Conservation (phyloP, 1,284 basidiomycete species). For the Salmacisia buchloeana region DNA sequence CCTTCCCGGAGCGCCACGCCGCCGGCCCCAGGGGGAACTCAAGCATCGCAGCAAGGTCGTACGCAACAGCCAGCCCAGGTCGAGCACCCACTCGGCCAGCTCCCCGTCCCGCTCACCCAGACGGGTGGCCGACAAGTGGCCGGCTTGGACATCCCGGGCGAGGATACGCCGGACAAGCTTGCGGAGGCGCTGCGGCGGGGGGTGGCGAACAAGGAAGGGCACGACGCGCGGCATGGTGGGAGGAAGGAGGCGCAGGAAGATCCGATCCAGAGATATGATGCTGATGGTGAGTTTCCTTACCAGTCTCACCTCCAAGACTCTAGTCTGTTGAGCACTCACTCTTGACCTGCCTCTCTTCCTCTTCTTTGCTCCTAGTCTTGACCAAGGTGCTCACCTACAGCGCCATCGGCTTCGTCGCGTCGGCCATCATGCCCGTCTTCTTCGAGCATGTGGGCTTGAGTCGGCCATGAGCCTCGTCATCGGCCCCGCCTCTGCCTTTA, state of each 20-base stretch:
- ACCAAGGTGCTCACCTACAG: conserved; percentile 87
- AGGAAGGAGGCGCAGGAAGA: conserved; percentile 3
- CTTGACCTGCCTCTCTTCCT: background rate
- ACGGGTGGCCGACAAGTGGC: background rate
- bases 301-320: background rate
- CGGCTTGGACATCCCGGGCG: background rate
- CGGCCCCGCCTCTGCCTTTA: no score
- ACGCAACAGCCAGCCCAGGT: background rate
- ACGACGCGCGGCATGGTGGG: conserved; percentile 9
- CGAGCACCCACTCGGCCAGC: conserved; percentile 4
- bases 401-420: conserved; percentile 66
- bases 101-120: conserved; percentile 12
- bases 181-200: conserved; percentile 31
- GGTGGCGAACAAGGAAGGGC: conserved; percentile 13
- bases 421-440: conserved; percentile 26
- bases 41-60: background rate
- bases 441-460: conserved; percentile 24
- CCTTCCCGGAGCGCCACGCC: background rate
- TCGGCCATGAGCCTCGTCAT: background rate
- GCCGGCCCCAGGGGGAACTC: background rate
- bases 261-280: conserved; percentile 70
- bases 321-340: background rate
- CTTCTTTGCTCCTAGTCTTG: conserved; percentile 54
- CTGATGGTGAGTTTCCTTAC: conserved; percentile 57
- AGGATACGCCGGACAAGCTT: background rate